Evolutionary conservation across 768 basidiomycete species (phyloP).

Genomic region (Tremella yokohamensis): DNA sequence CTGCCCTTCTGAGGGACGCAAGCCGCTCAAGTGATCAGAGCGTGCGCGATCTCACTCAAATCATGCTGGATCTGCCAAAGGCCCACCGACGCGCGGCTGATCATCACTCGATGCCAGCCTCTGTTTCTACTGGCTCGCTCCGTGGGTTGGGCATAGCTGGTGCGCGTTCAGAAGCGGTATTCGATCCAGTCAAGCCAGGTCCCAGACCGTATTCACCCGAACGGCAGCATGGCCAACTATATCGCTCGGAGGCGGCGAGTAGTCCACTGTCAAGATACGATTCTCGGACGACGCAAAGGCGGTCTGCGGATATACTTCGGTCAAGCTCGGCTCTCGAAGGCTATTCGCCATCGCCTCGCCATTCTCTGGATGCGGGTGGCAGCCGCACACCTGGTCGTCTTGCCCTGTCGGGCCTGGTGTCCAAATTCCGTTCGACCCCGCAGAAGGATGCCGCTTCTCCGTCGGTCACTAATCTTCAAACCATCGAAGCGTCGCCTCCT

Average conservation of each 20-base stretch:
- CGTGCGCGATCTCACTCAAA: conserved; percentile 37
- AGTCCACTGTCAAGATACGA: not conserved
- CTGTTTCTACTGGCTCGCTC: conserved; percentile 11
- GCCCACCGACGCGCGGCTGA: conserved; percentile 7
- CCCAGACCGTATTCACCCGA: not conserved
- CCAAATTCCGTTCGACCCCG: conserved; percentile 3
- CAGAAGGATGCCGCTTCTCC: not conserved
- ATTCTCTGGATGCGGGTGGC: not conserved
- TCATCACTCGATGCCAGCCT: conserved; percentile 10
- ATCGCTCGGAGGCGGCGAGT: not conserved
- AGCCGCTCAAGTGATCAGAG: conserved; percentile 28
- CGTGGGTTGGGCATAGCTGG: not conserved
- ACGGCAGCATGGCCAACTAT: not conserved
- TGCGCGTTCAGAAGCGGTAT: not conserved
- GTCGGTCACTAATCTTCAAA: not conserved
- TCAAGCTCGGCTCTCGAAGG: not conserved
- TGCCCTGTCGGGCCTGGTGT: not conserved
- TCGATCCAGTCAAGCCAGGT: conserved; percentile 11
- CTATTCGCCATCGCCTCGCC: conserved; percentile 1
- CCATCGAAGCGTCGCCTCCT: conserved; percentile 14
- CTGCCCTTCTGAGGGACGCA: conserved; percentile 24
- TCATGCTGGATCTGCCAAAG: conserved; percentile 39
- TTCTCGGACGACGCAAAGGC: conserved; percentile 1
- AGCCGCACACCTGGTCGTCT: not conserved
- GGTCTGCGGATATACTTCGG: conserved; percentile 4